A percentile compares a stretch with the other conserved stretches of the same genome.
Evolutionary conservation across 2,329 filamentous ascomycete species (phyloP).

Genomic region (Aspergillus brasiliensis): DNA sequence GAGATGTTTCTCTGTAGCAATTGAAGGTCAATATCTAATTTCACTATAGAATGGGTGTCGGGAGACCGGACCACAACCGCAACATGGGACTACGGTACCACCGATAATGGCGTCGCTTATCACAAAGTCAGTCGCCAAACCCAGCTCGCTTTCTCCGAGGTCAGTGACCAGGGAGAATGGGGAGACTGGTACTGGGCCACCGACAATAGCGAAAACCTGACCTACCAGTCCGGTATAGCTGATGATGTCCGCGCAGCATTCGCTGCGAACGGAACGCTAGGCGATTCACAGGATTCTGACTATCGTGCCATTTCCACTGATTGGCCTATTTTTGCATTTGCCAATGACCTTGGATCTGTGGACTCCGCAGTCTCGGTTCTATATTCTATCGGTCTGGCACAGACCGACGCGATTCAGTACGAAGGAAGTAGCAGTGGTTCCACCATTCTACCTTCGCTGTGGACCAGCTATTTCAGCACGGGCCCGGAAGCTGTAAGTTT

Average conservation of each 20-base stretch:
- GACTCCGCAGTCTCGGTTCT: conserved; percentile 41
- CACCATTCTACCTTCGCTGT: conserved; percentile 48
- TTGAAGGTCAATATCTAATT: conserved; percentile 15
- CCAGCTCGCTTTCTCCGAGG: conserved; percentile 52
- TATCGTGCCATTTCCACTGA: conserved; percentile 53
- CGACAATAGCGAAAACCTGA: conserved; percentile 42
- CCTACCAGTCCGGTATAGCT: conserved; percentile 53
- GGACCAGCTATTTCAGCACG: conserved; percentile 51
- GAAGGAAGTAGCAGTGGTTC: conserved; percentile 42
- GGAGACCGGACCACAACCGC: conserved; percentile 60
- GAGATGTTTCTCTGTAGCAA: neutral
- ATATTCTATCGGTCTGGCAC: conserved; percentile 54
- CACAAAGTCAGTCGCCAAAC: conserved; percentile 58
- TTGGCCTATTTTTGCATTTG: conserved; percentile 59
- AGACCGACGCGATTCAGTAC: conserved; percentile 54
- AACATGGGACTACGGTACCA: conserved; percentile 62
- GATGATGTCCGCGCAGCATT: conserved; percentile 52
- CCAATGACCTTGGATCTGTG: conserved; percentile 53
- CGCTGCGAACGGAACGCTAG: conserved; percentile 45
- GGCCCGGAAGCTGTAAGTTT: conserved; percentile 40
- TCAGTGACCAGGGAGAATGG: conserved; percentile 54
- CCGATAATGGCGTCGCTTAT: conserved; percentile 59
- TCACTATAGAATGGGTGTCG: conserved; percentile 66
- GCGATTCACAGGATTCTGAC: conserved; percentile 50
- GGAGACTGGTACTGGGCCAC: conserved; percentile 59